These are phyloP conservation scores for Sugiyamaella xylanicola DNA, from an alignment of 1,139 yeast genomes.

Conservation along the genomic window DNA sequence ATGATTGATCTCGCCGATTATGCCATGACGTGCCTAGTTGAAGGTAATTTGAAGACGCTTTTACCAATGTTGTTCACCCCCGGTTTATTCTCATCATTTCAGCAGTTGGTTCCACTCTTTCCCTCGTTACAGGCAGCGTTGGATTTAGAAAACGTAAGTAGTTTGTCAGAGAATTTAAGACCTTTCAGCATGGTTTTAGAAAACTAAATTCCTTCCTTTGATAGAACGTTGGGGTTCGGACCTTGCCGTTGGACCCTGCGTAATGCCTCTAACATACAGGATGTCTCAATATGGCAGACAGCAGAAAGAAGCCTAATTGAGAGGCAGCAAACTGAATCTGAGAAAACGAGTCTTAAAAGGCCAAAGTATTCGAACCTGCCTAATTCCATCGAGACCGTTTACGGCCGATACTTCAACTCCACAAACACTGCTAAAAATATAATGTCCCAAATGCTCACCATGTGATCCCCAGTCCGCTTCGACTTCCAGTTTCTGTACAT, in stretches of 20 bases:
- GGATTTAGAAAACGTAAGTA: slow-evolving; percentile 4
- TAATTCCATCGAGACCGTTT: neutral
- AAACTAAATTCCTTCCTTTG: too few relatives aligned
- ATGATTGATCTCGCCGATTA: slow-evolving; percentile 22
- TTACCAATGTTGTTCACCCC: slow-evolving; percentile 22
- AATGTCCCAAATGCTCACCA: neutral
- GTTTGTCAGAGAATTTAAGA: too few relatives aligned
- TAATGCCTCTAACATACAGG: slow-evolving; percentile 1
- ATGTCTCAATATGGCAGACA: slow-evolving; percentile 11
- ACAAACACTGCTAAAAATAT: neutral
- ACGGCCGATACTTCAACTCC: slow-evolving; percentile 2
- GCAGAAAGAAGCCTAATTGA: neutral
- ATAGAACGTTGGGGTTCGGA: too few relatives aligned
- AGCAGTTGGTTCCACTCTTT: slow-evolving; percentile 7
- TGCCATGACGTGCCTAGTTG: slow-evolving; percentile 19
- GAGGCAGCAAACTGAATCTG: neutral
- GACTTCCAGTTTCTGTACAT: neutral
- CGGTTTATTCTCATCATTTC: slow-evolving; percentile 5
- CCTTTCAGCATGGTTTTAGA: too few relatives aligned
- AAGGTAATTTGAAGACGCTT: slow-evolving; percentile 16
- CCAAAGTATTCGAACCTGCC: neutral
- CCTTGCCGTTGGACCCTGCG: too few relatives aligned
- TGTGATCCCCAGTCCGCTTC: slow-evolving; percentile 3
- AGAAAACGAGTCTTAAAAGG: neutral
- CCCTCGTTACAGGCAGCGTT: neutral